These are phyloP conservation scores for Ocimum tenuiflorum DNA, from an alignment of 257 asterid genomes.

Conservation along the genomic window DNA sequence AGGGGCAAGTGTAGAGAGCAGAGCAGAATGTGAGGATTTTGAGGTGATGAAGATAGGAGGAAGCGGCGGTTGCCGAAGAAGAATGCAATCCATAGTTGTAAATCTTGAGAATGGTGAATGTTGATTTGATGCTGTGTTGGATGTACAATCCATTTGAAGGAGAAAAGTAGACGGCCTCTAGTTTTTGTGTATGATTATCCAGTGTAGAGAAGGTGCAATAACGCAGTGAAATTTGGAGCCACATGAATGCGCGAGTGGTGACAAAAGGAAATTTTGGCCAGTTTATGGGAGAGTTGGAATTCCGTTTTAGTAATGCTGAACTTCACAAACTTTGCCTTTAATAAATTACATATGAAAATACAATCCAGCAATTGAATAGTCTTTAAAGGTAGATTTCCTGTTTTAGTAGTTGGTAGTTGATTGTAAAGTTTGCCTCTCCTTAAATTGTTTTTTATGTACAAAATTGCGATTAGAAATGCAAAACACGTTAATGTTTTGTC, in stretches of 20 bases:
- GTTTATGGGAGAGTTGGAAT: neutral
- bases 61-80: slow-evolving; percentile 30
- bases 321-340: neutral
- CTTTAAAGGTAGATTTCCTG: too few relatives aligned
- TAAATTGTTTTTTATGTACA: too few relatives aligned
- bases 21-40: slow-evolving; percentile 11
- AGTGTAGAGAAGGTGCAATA: neutral
- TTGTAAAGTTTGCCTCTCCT: too few relatives aligned
- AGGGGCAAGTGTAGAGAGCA: neutral
- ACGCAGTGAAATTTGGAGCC: slow-evolving; percentile 23
- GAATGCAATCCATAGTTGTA: slow-evolving; percentile 39
- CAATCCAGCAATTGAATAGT: too few relatives aligned
- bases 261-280: neutral
- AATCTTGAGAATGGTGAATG: neutral
- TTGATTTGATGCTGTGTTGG: neutral
- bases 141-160: neutral
- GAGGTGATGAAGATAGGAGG: slow-evolving; percentile 28
- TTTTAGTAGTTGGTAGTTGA: too few relatives aligned
- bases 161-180: slow-evolving; percentile 15
- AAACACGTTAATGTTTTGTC: too few relatives aligned
- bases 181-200: slow-evolving; percentile 23
- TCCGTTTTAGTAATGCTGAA: neutral
- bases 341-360: too few relatives aligned
- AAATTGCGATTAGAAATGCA: too few relatives aligned
- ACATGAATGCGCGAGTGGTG: neutral